Base-by-base conservation (phyloP, 2,329 filamentous ascomycete species). In the Lasiodiplodia sp. region DNA sequence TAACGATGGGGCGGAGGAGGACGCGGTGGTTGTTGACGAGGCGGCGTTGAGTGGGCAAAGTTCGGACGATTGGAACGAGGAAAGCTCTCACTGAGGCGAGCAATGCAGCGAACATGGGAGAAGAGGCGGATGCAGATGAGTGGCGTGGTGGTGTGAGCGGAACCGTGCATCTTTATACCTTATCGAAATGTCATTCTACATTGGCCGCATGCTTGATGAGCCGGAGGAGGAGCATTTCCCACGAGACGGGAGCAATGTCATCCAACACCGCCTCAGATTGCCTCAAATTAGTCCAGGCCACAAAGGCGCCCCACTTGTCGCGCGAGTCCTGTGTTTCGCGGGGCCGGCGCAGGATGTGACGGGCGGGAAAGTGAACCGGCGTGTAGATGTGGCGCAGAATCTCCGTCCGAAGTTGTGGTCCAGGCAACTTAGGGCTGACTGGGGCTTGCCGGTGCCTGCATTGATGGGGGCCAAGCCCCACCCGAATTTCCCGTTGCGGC, bases 401-500 rank as follows among this genome's bases (percentile, higher is more conserved):
- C 18, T 47, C 44, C 44, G 44, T 47, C 44, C 44, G 44, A 7
- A 21, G 18, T 10, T 47, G 7, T 18, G 18, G 8, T 21, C 31
- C 2, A 34, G 31, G 44, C 18, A 7, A 16, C 23, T 28, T 23
- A 53, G 7, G 51, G 51, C 23, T 25, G 51, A 25, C 25, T 53
- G 23, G n/a, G 12, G 7, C n/a, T 47, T 47, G 44, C 44, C 44
- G 16, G 44, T n/a, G n/a, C 16, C 44, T 47, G 44, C 44, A 18
- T 47, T 52, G 49, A 52, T 52, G 25, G 51, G 51, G 51, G 51
- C 51, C 21, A 28, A 53, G 23, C n/a, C n/a, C 44, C 44, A 47
- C 7, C 8, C 18, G 44, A 47, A 47, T 47, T 47, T 47, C 44
- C 44, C 12, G 23, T 28, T 53, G 11, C 23, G 51, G 51, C 51